Conservation (phyloP, 75 land plant genomes). For the Cryptomeria japonica region DNA sequence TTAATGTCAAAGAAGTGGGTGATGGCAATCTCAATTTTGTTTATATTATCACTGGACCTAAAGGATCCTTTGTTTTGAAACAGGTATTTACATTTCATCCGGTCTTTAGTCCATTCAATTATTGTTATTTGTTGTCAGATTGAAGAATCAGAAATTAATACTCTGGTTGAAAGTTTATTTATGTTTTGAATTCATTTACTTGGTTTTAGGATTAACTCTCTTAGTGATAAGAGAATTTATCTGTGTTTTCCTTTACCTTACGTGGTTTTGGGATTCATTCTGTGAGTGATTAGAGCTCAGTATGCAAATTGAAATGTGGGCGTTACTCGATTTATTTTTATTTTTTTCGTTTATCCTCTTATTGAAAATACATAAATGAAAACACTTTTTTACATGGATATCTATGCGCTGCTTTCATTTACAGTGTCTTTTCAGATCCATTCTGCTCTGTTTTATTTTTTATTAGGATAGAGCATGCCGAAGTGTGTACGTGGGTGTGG, state of each 20-base stretch:
- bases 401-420: background rate
- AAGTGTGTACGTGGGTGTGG: background rate
- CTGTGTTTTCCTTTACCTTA: background rate
- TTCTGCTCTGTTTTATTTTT: background rate
- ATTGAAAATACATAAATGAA: background rate
- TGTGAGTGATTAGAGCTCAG: background rate
- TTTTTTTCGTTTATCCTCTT: background rate
- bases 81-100: constrained; percentile 44
- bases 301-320: background rate
- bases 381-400: background rate
- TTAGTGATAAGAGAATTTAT: background rate
- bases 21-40: constrained; percentile 96
- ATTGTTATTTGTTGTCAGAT: background rate
- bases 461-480: background rate
- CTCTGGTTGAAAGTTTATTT: background rate
- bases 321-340: background rate
- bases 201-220: background rate
- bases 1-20: constrained; percentile 65
- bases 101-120: background rate
- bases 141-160: background rate
- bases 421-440: background rate
- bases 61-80: constrained; percentile 83
- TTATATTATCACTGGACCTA: constrained; percentile 58
- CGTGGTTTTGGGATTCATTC: background rate
- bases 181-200: background rate